A percentile compares a stretch with the other conserved stretches of the same genome.
Conservation (phyloP, 257 asterid species). For the Solanum sparsipilum region DNA sequence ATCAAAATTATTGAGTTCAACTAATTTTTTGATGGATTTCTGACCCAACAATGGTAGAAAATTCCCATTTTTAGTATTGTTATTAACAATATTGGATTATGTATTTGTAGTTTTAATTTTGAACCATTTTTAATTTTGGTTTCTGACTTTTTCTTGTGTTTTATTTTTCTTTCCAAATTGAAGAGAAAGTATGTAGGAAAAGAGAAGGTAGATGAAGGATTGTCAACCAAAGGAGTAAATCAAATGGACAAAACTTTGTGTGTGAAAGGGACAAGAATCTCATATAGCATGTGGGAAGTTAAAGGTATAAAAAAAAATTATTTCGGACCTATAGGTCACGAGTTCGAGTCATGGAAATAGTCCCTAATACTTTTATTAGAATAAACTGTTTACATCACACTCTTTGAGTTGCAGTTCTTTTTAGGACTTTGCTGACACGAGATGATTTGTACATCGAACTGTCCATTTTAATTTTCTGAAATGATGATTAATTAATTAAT, state of each 20-base stretch:
- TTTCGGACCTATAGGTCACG: not conserved
- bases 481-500: not conserved
- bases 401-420: rapidly evolving
- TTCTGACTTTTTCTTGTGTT: not conserved
- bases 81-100: not conserved
- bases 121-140: not conserved
- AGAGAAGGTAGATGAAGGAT: conserved; percentile 21
- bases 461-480: not conserved
- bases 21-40: not conserved
- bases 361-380: not conserved
- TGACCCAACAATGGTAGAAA: rapidly evolving
- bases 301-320: conserved; percentile 20
- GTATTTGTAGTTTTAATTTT: not conserved
- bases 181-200: conserved; percentile 64
- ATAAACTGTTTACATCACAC: rapidly evolving
- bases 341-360: rapidly evolving
- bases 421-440: rapidly evolving
- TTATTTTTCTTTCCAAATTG: not conserved
- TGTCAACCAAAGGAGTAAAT: conserved; percentile 30
- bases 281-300: conserved; percentile 75
- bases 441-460: rapidly evolving
- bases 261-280: conserved; percentile 65
- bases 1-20: rapidly evolving
- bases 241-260: conserved; percentile 66
- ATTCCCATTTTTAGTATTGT: not conserved